phyloP scores from a whole-genome alignment of 768 basidiomycete genomes.

The Leccinum rimulosum region DNA sequence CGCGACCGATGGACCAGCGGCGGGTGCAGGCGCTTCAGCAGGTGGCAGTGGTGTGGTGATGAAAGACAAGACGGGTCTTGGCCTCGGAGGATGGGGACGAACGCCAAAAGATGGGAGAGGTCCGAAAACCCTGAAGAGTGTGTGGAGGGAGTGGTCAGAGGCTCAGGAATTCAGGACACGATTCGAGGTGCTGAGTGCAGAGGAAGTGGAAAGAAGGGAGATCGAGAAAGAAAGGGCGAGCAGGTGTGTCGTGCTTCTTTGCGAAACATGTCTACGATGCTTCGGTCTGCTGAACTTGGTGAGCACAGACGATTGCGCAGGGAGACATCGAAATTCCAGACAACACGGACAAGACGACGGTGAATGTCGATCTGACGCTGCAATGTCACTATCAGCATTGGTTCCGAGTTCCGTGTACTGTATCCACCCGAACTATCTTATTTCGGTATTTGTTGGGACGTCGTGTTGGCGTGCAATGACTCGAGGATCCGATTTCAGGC shows the following conservation, averaged over 20 bases:
- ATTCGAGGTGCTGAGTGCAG: constrained; percentile 81
- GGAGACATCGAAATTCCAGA: constrained; percentile 68
- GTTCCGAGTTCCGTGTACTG: constrained; percentile 6
- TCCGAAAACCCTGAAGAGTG: constrained; percentile 77
- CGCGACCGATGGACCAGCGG: constrained; percentile 16
- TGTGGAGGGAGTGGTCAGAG: constrained; percentile 96
- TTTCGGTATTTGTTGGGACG: constrained; percentile 24
- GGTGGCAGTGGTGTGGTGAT: constrained; percentile 49
- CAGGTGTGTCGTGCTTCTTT: constrained; percentile 37
- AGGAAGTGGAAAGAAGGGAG: constrained; percentile 91
- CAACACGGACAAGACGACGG: constrained; percentile 39
- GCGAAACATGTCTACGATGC: not conserved
- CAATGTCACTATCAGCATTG: constrained; percentile 8
- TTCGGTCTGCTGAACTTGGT: constrained; percentile 4
- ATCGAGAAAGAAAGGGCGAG: constrained; percentile 83
- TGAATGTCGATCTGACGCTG: constrained; percentile 13
- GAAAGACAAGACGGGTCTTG: constrained; percentile 82
- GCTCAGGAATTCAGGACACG: constrained; percentile 86
- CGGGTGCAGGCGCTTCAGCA: constrained; percentile 7
- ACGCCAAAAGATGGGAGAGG: constrained; percentile 77
- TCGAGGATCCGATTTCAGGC: constrained; percentile 11
- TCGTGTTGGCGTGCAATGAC: constrained; percentile 6
- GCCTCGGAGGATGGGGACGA: constrained; percentile 71
- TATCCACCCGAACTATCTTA: constrained; percentile 19
- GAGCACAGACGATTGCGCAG: constrained; percentile 52